Evolutionary conservation across 495 filamentous ascomycete genomes (phyloP), one percentile per base, ranked within the genome.

Genomic region (Aspergillus bridgeri): DNA sequence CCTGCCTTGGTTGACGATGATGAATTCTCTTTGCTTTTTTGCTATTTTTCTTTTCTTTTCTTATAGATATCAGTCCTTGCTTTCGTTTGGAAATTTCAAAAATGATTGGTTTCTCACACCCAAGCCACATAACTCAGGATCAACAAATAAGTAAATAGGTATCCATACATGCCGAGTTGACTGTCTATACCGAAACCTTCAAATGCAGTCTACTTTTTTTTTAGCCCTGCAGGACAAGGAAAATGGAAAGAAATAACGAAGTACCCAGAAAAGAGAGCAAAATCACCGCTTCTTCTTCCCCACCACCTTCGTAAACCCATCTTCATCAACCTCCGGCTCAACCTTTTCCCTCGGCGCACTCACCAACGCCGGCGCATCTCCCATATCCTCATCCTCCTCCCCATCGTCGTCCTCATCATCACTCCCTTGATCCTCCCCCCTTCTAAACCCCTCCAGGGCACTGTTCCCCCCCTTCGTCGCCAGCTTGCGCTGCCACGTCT

Each of bases 281-380:
- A 57, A 66, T 69, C 65, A 79, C 61, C 77, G 58, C 66, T 60
- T 86, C 81, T 85, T 89, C 76, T 86, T 91, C 58, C 84, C 81
- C 59, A 87, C 79, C 56, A 96, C 90, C 76, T 87, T 91, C n/a
- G 86, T 91, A 69, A 98, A 98, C 15, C 93, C 93, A 63, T 97
- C 93, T 53, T 96, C 91, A 73, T 97, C 93, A 50, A 96, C 77
- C 71, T 91, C 88, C 2, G 90, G 89, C 63, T 82, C 83, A 47
- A 76, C 68, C 71, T 81, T 90, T 73, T 86, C 85, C 66, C 79
- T 86, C 13, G 75, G 80, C 15, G 75, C 79, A 20, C 79, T 65
- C 43, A 85, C 82, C 52, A 87, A 67, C 20, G 74, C 63, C 11
- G 89, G 89, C 45, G 86, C 87, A 50, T 90, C 91, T 7, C 70